A percentile compares a stretch with the other conserved stretches of the same genome.
Conservation (phyloP, 2,329 filamentous ascomycete genomes). For the Sporothrix inflata region DNA sequence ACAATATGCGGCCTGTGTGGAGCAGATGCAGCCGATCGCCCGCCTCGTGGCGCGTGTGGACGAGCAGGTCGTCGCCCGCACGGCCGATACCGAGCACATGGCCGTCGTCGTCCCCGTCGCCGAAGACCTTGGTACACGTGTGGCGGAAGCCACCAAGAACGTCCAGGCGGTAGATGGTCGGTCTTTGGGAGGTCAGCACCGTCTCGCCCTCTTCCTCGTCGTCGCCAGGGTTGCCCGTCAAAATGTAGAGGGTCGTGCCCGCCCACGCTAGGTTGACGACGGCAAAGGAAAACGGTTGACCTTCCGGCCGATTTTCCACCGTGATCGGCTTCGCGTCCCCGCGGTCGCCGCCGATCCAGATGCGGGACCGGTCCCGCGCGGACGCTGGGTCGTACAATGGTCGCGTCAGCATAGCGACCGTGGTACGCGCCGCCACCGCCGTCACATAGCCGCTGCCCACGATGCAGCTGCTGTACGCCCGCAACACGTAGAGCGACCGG, state of each 20-base stretch:
- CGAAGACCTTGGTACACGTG: not conserved
- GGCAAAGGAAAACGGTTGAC: not conserved
- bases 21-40: not conserved
- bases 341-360: not conserved
- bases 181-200: too few relatives aligned
- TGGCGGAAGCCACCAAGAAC: too few relatives aligned
- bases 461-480: too few relatives aligned
- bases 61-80: not conserved
- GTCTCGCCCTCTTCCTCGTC: too few relatives aligned
- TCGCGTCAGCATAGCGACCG: too few relatives aligned
- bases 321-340: not conserved
- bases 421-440: not conserved
- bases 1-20: not conserved
- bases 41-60: not conserved
- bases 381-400: too few relatives aligned
- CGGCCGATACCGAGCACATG: not conserved
- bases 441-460: not conserved
- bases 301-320: not conserved
- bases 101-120: not conserved
- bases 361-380: not conserved
- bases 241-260: not conserved
- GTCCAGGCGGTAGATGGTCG: too few relatives aligned
- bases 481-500: too few relatives aligned
- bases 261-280: not conserved
- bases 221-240: not conserved